These are phyloP conservation scores for Limtongia smithiae DNA, from an alignment of 805 yeast genomes.

Conservation along the genomic window DNA sequence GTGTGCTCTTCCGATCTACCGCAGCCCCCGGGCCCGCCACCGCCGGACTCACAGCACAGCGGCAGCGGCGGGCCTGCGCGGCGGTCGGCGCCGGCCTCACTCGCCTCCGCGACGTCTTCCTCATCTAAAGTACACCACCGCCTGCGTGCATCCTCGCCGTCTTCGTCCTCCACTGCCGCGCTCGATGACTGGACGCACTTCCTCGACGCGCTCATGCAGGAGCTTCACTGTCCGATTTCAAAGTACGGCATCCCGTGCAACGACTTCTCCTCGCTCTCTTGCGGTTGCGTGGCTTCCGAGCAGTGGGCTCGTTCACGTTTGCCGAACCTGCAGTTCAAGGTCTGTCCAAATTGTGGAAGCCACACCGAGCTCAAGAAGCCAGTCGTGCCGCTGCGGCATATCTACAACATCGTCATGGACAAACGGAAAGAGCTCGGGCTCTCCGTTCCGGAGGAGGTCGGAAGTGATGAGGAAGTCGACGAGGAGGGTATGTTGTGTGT, in stretches of 20 bases:
- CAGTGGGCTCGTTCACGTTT: conserved; percentile 28
- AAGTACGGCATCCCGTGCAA: conserved; percentile 26
- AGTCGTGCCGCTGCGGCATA: conserved; percentile 22
- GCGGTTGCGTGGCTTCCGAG: conserved; percentile 29
- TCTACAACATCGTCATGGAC: conserved; percentile 27
- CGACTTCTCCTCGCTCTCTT: conserved; percentile 26
- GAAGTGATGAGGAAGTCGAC: conserved; percentile 25
- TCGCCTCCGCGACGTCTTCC: neutral
- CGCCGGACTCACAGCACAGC: neutral
- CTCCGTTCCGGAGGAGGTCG: conserved; percentile 26
- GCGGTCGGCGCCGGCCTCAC: neutral
- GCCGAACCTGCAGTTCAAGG: conserved; percentile 24
- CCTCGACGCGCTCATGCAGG: conserved; percentile 23
- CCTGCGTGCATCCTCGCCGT: conserved; percentile 6
- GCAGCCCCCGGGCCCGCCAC: neutral
- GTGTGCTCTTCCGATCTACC: no score
- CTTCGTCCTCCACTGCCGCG: conserved; percentile 13
- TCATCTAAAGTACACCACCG: neutral
- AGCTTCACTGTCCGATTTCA: conserved; percentile 27
- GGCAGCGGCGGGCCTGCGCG: neutral
- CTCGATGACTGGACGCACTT: conserved; percentile 26
- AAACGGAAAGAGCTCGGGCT: conserved; percentile 26
- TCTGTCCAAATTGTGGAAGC: conserved; percentile 27
- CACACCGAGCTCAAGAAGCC: conserved; percentile 26
- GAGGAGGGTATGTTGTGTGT: conserved; percentile 13